Percentiles rank a stretch among this genome's conserved stretches.
Evolutionary conservation across 2,329 filamentous ascomycete species (phyloP).

Genomic region (Apiospora rasikravindrae): DNA sequence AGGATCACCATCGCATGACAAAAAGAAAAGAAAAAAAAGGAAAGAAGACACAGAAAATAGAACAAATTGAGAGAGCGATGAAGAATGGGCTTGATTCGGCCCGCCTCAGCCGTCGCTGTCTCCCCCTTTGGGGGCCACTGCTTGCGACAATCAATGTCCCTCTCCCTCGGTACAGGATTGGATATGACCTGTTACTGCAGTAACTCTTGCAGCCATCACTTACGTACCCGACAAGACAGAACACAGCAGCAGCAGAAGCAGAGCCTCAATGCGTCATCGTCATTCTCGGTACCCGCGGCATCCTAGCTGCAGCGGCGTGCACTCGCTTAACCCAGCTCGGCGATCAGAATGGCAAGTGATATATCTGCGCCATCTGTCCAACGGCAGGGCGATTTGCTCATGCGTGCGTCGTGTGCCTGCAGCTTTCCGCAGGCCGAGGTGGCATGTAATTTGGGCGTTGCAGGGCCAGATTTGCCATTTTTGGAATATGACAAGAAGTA

Average conservation of each 20-base stretch:
- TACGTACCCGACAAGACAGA: neutral
- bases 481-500: conserved; percentile 15
- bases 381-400: neutral
- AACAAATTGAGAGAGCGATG: neutral
- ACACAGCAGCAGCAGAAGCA: neutral
- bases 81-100: neutral
- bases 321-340: neutral
- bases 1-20: neutral
- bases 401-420: neutral
- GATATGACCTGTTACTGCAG: neutral
- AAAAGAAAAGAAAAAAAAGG: neutral
- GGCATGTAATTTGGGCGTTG: neutral
- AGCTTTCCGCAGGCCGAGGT: neutral
- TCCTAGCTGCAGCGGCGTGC: neutral
- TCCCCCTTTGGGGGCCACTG: neutral
- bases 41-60: neutral
- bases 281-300: conserved; percentile 2
- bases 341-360: conserved; percentile 8
- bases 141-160: neutral
- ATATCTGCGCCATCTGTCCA: conserved; percentile 2
- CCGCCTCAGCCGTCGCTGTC: conserved; percentile 7
- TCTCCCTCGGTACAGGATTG: neutral
- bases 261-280: conserved; percentile 7
- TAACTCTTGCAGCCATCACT: too few species aligned
- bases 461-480: conserved; percentile 6